A percentile compares a stretch with the other conserved stretches of the same genome.
phyloP scores from a whole-genome alignment of 2,329 filamentous ascomycete genomes.

The Claviceps sp. region DNA sequence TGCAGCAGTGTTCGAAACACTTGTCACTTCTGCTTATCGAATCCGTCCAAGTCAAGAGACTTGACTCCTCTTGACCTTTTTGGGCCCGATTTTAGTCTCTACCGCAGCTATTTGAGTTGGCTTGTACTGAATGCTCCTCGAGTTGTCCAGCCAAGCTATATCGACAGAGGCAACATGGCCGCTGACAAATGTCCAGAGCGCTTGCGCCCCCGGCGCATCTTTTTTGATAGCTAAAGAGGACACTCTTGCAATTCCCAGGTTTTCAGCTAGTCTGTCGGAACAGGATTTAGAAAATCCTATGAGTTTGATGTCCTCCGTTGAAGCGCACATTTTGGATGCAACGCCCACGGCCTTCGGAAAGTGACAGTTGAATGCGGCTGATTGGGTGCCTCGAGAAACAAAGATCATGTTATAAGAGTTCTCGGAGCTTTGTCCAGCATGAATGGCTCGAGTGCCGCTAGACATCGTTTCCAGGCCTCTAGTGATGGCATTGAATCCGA shows the following conservation, averaged over 20 bases:
- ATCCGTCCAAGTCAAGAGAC: not conserved
- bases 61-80: slow-evolving; percentile 6
- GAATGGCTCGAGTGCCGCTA: not conserved
- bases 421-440: not conserved
- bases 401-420: slow-evolving; percentile 40
- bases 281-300: slow-evolving; percentile 49
- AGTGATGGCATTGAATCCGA: slow-evolving; percentile 53
- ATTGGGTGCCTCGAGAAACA: slow-evolving; percentile 42
- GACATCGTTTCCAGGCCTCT: slow-evolving; percentile 38
- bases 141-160: slow-evolving; percentile 35
- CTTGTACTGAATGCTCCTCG: slow-evolving; percentile 13
- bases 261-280: slow-evolving; percentile 41
- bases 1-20: not conserved
- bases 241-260: slow-evolving; percentile 48
- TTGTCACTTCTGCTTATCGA: too few relatives aligned
- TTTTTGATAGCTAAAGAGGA: slow-evolving; percentile 48
- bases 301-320: slow-evolving; percentile 35
- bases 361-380: slow-evolving; percentile 45
- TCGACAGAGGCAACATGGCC: slow-evolving; percentile 38
- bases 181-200: slow-evolving; percentile 42
- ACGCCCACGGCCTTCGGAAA: slow-evolving; percentile 41
- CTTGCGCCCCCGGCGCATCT: slow-evolving; percentile 41
- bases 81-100: slow-evolving; percentile 23
- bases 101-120: slow-evolving; percentile 21
- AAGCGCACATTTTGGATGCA: slow-evolving; percentile 29